Percentiles rank a stretch among this genome's conserved stretches.
These are phyloP conservation scores for Poteriospumella lacustris DNA, from an alignment of 108 stramenopile genomes.

Conservation along the genomic window DNA sequence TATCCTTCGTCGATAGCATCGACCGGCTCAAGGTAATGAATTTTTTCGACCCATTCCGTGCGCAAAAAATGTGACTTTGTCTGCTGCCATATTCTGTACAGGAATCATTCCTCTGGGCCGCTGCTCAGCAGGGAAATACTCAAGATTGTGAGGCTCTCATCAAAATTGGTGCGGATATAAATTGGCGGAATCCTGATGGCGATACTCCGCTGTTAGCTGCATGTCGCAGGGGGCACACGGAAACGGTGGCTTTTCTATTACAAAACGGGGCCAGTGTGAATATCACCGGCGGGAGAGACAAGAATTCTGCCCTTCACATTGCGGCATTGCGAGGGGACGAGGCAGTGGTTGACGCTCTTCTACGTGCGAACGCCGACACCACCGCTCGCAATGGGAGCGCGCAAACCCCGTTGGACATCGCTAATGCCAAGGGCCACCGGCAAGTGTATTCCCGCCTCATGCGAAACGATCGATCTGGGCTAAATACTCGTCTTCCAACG, in stretches of 20 bases:
- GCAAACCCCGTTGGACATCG: conserved; percentile 7
- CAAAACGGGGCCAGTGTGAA: not conserved
- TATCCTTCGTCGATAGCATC: conserved; percentile 10
- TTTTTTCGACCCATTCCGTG: not conserved
- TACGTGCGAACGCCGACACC: not conserved
- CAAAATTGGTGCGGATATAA: conserved; percentile 26
- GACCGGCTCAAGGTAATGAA: conserved; percentile 16
- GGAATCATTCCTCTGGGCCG: conserved; percentile 29
- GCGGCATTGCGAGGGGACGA: not conserved
- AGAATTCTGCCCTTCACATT: not conserved
- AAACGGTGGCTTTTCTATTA: conserved; percentile 7
- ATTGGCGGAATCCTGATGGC: conserved; percentile 16
- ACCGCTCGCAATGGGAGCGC: not conserved
- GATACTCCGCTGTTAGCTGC: conserved; percentile 25
- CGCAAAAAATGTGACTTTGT: not conserved
- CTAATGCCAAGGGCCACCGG: not conserved
- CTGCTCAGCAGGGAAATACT: conserved; percentile 22
- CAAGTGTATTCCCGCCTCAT: conserved; percentile 7
- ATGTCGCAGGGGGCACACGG: conserved; percentile 19
- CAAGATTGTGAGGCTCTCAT: conserved; percentile 20
- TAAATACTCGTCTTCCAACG: not conserved
- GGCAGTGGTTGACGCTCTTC: not conserved
- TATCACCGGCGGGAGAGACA: not conserved
- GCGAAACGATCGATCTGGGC: conserved; percentile 4
- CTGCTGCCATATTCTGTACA: not conserved